These are phyloP conservation scores for Chlorella sp. DNA, from an alignment of 139 green algal genomes.

Conservation along the genomic window DNA sequence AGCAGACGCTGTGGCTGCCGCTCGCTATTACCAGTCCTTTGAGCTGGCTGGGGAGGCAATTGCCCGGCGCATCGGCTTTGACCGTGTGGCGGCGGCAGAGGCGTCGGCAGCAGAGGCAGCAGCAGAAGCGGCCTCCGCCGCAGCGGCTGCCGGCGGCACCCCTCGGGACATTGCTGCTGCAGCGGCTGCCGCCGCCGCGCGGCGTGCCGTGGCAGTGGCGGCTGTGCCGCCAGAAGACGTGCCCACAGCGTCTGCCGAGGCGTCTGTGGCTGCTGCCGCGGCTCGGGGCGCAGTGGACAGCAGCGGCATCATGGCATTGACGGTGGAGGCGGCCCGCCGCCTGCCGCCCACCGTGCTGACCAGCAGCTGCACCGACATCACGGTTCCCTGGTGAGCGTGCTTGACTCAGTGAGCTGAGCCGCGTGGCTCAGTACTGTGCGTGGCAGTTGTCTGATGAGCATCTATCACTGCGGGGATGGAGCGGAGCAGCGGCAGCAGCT, in stretches of 20 bases:
- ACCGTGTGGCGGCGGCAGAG: background rate
- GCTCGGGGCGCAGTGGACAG: background rate
- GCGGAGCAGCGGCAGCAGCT: too few relatives aligned
- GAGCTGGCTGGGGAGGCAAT: slow-evolving; percentile 61
- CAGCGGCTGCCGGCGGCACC: background rate
- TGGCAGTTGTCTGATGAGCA: too few relatives aligned
- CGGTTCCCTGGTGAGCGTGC: slow-evolving; percentile 64
- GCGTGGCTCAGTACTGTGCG: too few relatives aligned
- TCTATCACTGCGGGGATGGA: too few relatives aligned
- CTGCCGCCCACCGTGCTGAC: slow-evolving; percentile 67
- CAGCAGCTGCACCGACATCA: slow-evolving; percentile 60
- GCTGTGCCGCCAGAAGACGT: background rate
- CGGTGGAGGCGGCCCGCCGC: slow-evolving; percentile 27
- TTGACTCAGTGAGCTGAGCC: too few relatives aligned
- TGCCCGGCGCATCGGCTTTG: slow-evolving; percentile 54
- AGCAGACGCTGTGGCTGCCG: background rate
- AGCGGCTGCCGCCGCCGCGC: background rate
- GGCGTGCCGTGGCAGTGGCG: background rate
- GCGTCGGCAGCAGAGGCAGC: background rate
- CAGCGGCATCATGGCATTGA: slow-evolving; percentile 21
- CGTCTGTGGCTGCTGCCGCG: background rate
- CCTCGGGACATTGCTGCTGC: background rate
- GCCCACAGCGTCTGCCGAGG: slow-evolving; percentile 21
- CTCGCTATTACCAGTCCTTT: slow-evolving; percentile 5
- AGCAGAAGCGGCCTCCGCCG: background rate